Evolutionary conservation across 2,329 filamentous ascomycete species (phyloP), one percentile per base, ranked within the genome.

Genomic region (Fusarium nisikadoi): DNA sequence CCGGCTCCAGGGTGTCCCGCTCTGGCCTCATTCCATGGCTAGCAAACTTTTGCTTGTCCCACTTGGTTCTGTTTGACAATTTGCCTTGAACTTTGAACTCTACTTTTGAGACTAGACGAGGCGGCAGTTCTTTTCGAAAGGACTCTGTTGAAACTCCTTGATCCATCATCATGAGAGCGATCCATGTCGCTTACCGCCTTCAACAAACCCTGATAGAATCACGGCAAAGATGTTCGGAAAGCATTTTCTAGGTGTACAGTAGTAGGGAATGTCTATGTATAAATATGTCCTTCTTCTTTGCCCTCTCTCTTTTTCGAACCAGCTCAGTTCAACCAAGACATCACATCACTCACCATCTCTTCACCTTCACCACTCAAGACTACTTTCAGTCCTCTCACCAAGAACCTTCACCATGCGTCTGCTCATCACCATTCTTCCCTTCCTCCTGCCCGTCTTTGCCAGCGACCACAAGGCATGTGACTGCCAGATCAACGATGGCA

Each of bases 191-290:
- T 43, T 43, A 25, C 41, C 41, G 23, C 41, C 19, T 19, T 25
- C 23, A 3, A 19, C 16, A 19, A 25, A 11, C 2, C 16, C 7
- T 3, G 10, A 25, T 12, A 17, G 41, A 19, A 25, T 43, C 7
- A 25, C 41, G 23, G 23, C 23, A 43, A 25, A 17, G 6, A 43
- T 25, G 41, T 12, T 43, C 10, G 6, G 23, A 17, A 12, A 12
- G 6, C 10, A 4, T 5, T 8, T 8, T 25, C 9, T 25, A 16
- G 8, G n/a, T 43, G 23, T 25, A 2, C 3, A 19, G 5, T 5
- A 5, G 10, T 8, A 25, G 41, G 16, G 8, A 41, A 8, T 8
- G 12, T 43, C 23, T 25, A 25, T 3, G 7, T 43, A 43, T 43
- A 43, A 25, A 25, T 43, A 43, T 25, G 10, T 12, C 16, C 16